Conservation (phyloP, 2,329 filamentous ascomycete genomes). For the Zasmidium citrigriseum region DNA sequence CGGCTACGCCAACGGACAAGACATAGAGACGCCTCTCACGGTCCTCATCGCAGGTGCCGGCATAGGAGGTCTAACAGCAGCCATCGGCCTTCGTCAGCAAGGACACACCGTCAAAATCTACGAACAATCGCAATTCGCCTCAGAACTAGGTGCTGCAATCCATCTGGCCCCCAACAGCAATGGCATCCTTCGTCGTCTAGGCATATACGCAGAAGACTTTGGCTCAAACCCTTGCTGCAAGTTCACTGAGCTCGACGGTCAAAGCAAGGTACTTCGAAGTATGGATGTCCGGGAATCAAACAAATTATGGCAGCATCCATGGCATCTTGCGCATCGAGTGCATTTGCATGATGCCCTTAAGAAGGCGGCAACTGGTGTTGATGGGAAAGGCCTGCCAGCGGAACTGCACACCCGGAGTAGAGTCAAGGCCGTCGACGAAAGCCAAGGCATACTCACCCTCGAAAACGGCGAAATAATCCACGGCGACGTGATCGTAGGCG, state of each 20-base stretch:
- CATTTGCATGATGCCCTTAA: slow-evolving; percentile 34
- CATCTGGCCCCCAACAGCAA: slow-evolving; percentile 64
- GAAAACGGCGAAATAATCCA: slow-evolving; percentile 28
- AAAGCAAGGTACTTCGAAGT: slow-evolving; percentile 29
- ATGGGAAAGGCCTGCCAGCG: slow-evolving; percentile 27
- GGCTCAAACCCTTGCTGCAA: slow-evolving; percentile 13
- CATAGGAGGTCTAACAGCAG: slow-evolving; percentile 56
- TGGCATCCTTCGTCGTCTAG: slow-evolving; percentile 50
- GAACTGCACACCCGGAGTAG: slow-evolving; percentile 27
- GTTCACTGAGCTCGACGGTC: slow-evolving; percentile 8
- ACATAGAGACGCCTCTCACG: slow-evolving; percentile 20
- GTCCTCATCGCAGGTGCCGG: slow-evolving; percentile 46
- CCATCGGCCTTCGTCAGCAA: slow-evolving; percentile 55
- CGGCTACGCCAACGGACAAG: not conserved
- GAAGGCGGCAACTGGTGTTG: slow-evolving; percentile 21
- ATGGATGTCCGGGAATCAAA: slow-evolving; percentile 40
- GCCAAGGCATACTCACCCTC: slow-evolving; percentile 26
- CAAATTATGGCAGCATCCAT: slow-evolving; percentile 48
- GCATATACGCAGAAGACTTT: slow-evolving; percentile 28
- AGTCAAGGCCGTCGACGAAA: slow-evolving; percentile 27
- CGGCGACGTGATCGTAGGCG: slow-evolving; percentile 35
- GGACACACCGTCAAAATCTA: slow-evolving; percentile 55
- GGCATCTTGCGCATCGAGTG: slow-evolving; percentile 33
- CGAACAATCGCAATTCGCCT: slow-evolving; percentile 55
- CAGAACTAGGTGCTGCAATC: slow-evolving; percentile 62